Evolutionary conservation across 2,329 filamentous ascomycete genomes (phyloP).

Genomic region (Colletotrichum sojae): DNA sequence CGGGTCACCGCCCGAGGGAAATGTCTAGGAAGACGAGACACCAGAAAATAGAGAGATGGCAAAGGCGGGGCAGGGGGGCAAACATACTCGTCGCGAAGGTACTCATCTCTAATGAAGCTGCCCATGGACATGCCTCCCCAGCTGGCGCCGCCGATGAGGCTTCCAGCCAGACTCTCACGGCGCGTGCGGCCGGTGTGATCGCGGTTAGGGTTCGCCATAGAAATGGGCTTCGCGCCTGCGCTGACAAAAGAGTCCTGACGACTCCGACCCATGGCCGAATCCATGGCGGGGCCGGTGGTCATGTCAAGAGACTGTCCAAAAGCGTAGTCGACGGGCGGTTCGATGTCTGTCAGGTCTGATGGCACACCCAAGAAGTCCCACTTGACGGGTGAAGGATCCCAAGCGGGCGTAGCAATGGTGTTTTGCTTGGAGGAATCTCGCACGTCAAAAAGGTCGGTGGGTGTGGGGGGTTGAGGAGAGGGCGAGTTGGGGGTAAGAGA

Average conservation of each 20-base stretch:
- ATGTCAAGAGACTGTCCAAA: conserved; percentile 56
- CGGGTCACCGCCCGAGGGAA: conserved; percentile 12
- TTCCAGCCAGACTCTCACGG: conserved; percentile 74
- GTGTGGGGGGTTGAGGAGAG: conserved; percentile 61
- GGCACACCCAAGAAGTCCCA: conserved; percentile 25
- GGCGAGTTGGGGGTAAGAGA: conserved; percentile 55
- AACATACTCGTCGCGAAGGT: conserved; percentile 92
- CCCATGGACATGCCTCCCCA: conserved; percentile 97
- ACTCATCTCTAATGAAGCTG: conserved; percentile 99
- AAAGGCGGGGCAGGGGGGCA: conserved; percentile 43
- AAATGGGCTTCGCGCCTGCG: conserved; percentile 76
- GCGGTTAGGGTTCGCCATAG: conserved; percentile 75
- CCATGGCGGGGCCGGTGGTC: conserved; percentile 72
- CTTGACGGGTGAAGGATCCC: conserved; percentile 43
- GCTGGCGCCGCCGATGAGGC: conserved; percentile 87
- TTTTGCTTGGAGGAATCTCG: conserved; percentile 53
- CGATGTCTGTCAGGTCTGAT: conserved; percentile 36
- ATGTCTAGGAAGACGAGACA: conserved; percentile 5
- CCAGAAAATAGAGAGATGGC: neutral
- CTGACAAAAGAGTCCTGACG: conserved; percentile 77
- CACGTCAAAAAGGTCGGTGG: conserved; percentile 50
- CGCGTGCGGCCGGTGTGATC: conserved; percentile 70
- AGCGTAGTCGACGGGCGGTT: conserved; percentile 45
- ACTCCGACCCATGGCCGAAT: conserved; percentile 70
- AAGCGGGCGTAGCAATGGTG: conserved; percentile 48